A percentile compares a stretch with the other conserved stretches of the same genome.
These are phyloP conservation scores for Candida sanyiensis DNA, from an alignment of 805 yeast species.

Conservation along the genomic window DNA sequence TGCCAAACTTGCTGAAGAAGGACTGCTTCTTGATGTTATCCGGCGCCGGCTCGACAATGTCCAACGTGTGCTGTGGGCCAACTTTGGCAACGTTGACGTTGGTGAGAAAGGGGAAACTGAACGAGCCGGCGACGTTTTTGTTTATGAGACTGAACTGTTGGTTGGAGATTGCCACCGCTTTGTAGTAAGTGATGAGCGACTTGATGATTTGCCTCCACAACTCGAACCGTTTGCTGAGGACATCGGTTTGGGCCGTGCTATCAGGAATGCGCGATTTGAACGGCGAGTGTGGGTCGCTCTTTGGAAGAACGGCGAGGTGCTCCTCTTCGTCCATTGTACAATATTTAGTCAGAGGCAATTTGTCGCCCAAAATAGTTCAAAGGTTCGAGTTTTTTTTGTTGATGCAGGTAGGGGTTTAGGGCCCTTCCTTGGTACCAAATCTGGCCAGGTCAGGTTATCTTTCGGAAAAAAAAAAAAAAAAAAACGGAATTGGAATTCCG, in stretches of 20 bases:
- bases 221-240: conserved; percentile 72
- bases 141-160: conserved; percentile 84
- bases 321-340: background rate
- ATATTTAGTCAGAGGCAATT: background rate
- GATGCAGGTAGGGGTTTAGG: no score
- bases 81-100: conserved; percentile 9
- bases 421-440: no score
- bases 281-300: conserved; percentile 30
- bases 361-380: no score
- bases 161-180: conserved; percentile 73
- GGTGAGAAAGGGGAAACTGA: conserved; percentile 39
- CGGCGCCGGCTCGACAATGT: conserved; percentile 30
- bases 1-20: conserved; percentile 65
- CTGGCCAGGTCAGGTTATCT: no score
- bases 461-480: no score
- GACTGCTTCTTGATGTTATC: conserved; percentile 30
- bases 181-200: conserved; percentile 67
- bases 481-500: no score
- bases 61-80: conserved; percentile 21
- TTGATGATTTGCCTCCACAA: conserved; percentile 82
- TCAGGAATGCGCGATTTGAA: conserved; percentile 47
- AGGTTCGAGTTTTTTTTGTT: no score
- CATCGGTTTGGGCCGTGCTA: conserved; percentile 74
- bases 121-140: conserved; percentile 71
- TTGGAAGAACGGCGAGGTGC: conserved; percentile 20